Percentiles rank a stretch among this genome's conserved stretches.
phyloP scores from a whole-genome alignment of 148 eudicot genomes.

The Camellia japonica region DNA sequence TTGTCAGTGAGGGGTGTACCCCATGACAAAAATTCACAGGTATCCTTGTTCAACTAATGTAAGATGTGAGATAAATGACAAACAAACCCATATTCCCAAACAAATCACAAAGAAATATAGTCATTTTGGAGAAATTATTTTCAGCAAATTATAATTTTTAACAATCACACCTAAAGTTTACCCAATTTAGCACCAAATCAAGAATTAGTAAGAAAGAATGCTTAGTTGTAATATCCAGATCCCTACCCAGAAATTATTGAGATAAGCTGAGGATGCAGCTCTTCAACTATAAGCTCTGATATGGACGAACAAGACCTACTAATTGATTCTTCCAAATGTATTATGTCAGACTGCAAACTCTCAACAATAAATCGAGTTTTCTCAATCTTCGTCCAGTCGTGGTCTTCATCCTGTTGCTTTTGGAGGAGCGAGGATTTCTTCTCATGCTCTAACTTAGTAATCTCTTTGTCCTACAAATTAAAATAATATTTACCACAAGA shows the following conservation, averaged over 20 bases:
- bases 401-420: slow-evolving; percentile 51
- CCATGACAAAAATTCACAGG: not conserved
- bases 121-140: not conserved
- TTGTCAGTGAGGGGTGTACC: not conserved
- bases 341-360: slow-evolving; percentile 54
- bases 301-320: slow-evolving; percentile 42
- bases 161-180: not conserved
- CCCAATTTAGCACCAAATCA: not conserved
- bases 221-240: not conserved
- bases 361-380: slow-evolving; percentile 48
- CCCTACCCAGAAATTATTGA: slow-evolving; percentile 64
- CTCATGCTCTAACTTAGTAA: slow-evolving; percentile 51
- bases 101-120: not conserved
- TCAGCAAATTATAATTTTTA: not conserved
- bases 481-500: slow-evolving; percentile 6
- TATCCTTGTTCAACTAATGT: not conserved
- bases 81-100: not conserved
- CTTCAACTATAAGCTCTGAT: slow-evolving; percentile 40
- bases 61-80: not conserved
- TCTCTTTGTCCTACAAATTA: slow-evolving; percentile 58
- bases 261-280: slow-evolving; percentile 76
- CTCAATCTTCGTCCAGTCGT: slow-evolving; percentile 57
- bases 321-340: slow-evolving; percentile 51
- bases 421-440: slow-evolving; percentile 49
- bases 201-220: not conserved